phyloP scores from a whole-genome alignment of 2,329 filamentous ascomycete species.

The Ophiostoma novo-ulmi region DNA sequence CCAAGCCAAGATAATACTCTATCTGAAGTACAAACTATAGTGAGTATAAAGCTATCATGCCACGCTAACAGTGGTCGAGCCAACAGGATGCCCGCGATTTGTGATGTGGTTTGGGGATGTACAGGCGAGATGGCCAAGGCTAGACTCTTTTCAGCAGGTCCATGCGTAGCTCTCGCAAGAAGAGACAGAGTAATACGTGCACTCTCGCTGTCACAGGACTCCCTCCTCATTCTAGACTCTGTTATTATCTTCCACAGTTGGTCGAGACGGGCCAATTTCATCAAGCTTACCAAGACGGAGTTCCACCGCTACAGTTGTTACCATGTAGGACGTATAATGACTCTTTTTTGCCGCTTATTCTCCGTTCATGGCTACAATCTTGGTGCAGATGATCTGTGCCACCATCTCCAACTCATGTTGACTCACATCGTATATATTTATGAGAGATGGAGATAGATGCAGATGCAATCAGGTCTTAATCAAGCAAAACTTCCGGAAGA shows the following conservation, averaged over 20 bases:
- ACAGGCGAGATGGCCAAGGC: neutral
- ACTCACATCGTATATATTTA: neutral
- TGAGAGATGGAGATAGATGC: neutral
- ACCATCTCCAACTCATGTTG: neutral
- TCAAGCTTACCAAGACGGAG: neutral
- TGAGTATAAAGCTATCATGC: neutral
- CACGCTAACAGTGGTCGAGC: neutral
- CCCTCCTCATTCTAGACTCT: neutral
- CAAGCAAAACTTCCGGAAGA: slow-evolving; percentile 17
- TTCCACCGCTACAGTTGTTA: neutral
- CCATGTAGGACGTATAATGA: neutral
- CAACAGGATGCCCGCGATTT: slow-evolving; percentile 13
- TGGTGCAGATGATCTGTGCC: neutral
- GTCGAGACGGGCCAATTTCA: neutral
- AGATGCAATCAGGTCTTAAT: slow-evolving; percentile 11
- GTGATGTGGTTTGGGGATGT: slow-evolving; percentile 4
- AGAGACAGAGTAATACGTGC: neutral
- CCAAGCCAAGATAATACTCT: neutral
- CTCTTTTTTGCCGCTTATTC: neutral
- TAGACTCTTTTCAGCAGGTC: slow-evolving; percentile 19
- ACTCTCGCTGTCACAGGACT: neutral
- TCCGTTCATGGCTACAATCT: neutral
- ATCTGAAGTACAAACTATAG: neutral
- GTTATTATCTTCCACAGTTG: neutral
- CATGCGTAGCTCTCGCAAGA: slow-evolving; percentile 3